A percentile compares a stretch with the other conserved stretches of the same genome.
These are phyloP conservation scores for Venturia asperata DNA, from an alignment of 2,329 filamentous ascomycete genomes.

Conservation along the genomic window DNA sequence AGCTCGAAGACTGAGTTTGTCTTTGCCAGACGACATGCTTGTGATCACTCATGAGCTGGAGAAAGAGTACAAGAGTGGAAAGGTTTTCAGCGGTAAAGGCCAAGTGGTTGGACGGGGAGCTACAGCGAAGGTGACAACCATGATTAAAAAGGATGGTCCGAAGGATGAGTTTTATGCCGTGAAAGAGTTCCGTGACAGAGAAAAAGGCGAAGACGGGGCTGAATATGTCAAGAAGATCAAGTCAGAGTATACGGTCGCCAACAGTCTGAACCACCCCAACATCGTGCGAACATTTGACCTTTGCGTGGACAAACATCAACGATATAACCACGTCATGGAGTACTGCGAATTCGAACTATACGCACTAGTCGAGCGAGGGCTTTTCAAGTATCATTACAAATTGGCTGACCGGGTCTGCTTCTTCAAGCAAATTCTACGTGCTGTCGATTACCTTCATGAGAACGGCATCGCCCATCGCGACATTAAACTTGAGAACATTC, in stretches of 20 bases:
- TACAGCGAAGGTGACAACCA: conserved; percentile 73
- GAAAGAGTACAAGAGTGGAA: conserved; percentile 58
- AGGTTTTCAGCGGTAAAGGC: conserved; percentile 62
- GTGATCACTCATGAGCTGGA: conserved; percentile 64
- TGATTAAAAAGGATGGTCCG: conserved; percentile 61
- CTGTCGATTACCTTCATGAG: conserved; percentile 71
- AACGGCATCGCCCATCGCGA: conserved; percentile 86
- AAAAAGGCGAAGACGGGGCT: conserved; percentile 58
- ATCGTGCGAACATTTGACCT: conserved; percentile 74
- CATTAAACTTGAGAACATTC: conserved; percentile 81
- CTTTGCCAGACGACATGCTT: conserved; percentile 64
- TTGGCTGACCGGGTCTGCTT: conserved; percentile 68
- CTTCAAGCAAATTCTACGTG: conserved; percentile 83
- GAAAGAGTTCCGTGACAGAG: conserved; percentile 76
- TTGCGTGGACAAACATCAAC: conserved; percentile 60
- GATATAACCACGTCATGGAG: conserved; percentile 92
- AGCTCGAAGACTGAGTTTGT: conserved; percentile 68
- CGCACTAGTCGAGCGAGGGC: conserved; percentile 56
- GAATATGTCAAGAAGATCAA: conserved; percentile 88
- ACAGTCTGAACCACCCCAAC: conserved; percentile 78
- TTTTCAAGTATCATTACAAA: conserved; percentile 49
- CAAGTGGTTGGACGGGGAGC: conserved; percentile 75
- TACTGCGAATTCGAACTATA: conserved; percentile 81
- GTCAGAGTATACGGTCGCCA: conserved; percentile 81
- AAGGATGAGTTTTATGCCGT: conserved; percentile 66